A percentile compares a stretch with the other conserved stretches of the same genome.
Conservation (phyloP, 2,329 filamentous ascomycete species). For the Penicillium sp. region DNA sequence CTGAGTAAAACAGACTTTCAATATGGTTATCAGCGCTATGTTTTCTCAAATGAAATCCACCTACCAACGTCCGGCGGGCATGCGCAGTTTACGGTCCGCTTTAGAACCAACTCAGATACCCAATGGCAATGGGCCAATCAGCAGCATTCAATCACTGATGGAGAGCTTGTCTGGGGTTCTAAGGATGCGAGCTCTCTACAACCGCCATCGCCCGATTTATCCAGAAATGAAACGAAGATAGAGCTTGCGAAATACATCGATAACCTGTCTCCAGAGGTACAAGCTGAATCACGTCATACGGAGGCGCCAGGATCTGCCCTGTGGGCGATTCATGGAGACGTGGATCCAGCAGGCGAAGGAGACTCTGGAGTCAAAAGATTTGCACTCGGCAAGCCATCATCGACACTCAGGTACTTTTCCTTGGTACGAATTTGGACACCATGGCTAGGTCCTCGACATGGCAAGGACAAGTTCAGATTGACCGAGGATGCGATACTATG, state of each 20-base stretch:
- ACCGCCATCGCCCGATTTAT: constrained; percentile 7
- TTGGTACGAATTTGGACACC: constrained; percentile 77
- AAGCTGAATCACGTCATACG: constrained; percentile 41
- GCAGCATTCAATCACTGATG: constrained; percentile 43
- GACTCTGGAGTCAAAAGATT: constrained; percentile 61
- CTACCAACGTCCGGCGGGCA: constrained; percentile 35
- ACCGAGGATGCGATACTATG: constrained; percentile 78
- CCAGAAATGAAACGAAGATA: constrained; percentile 17
- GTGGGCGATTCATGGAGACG: constrained; percentile 59
- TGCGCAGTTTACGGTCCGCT: constrained; percentile 50
- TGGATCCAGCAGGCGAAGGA: constrained; percentile 58
- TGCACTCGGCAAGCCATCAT: constrained; percentile 66
- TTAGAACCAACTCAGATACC: constrained; percentile 40
- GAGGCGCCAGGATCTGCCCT: constrained; percentile 47
- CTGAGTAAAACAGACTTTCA: constrained; percentile 28
- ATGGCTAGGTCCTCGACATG: constrained; percentile 89
- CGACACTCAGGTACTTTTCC: constrained; percentile 75
- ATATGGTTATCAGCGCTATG: constrained; percentile 39
- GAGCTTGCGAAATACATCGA: constrained; percentile 41
- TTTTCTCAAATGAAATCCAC: constrained; percentile 37
- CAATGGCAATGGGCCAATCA: constrained; percentile 53
- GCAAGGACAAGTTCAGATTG: constrained; percentile 65
- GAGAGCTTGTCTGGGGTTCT: constrained; percentile 47
- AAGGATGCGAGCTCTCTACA: constrained; percentile 20
- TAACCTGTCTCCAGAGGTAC: constrained; percentile 38